Percentiles rank a stretch among this genome's conserved stretches.
These are phyloP conservation scores for Ophiorrhiza pumila DNA, from an alignment of 257 asterid genomes.

Conservation along the genomic window DNA sequence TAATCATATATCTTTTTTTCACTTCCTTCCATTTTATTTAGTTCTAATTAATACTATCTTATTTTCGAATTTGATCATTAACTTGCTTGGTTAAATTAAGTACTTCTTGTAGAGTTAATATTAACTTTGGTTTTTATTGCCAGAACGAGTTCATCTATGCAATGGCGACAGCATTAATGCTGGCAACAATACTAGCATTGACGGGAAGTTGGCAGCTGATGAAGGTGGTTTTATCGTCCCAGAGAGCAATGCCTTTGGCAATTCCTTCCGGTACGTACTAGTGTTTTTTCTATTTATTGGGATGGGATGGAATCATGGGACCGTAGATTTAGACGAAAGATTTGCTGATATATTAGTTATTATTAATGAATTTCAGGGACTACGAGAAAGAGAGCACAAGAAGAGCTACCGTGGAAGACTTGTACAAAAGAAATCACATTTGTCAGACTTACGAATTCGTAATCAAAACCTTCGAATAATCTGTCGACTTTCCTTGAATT, in stretches of 20 bases:
- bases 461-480: neutral
- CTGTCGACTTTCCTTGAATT: neutral
- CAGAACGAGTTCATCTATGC: neutral
- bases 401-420: neutral
- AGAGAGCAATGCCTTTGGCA: conserved; percentile 2
- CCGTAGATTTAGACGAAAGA: too few species aligned
- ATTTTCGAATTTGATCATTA: too few species aligned
- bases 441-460: conserved; percentile 12
- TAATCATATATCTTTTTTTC: too few species aligned
- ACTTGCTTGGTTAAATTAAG: too few species aligned
- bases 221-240: conserved; percentile 1
- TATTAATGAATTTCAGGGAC: conserved; percentile 8
- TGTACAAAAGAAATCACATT: conserved; percentile 9
- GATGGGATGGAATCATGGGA: too few species aligned
- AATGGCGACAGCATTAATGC: neutral
- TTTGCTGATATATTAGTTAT: too few species aligned
- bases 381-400: neutral
- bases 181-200: neutral
- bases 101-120: too few species aligned
- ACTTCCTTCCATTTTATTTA: neutral
- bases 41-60: neutral
- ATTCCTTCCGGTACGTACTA: neutral
- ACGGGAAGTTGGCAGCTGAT: neutral
- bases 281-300: neutral
- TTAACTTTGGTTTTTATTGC: too few species aligned